Evolutionary conservation across 2,329 filamentous ascomycete species (phyloP).

Genomic region (Clarireedia paspali): DNA sequence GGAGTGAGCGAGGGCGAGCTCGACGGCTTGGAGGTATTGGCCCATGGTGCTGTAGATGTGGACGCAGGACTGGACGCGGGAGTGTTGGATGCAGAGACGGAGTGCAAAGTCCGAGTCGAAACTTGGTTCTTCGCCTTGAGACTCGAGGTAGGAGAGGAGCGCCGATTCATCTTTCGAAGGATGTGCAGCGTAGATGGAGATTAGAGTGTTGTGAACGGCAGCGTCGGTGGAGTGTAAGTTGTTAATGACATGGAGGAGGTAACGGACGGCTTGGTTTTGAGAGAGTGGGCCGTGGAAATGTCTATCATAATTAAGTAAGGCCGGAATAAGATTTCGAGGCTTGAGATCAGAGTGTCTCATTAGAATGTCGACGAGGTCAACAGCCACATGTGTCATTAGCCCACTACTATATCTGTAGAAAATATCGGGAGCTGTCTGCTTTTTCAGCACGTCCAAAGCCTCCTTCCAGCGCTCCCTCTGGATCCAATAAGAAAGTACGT

Average conservation of each 20-base stretch:
- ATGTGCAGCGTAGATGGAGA: slow-evolving; percentile 90
- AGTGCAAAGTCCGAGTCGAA: slow-evolving; percentile 97
- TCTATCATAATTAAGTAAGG: slow-evolving; percentile 87
- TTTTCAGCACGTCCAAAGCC: slow-evolving; percentile 80
- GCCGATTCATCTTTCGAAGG: slow-evolving; percentile 76
- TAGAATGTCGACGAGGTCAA: slow-evolving; percentile 86
- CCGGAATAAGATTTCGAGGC: slow-evolving; percentile 82
- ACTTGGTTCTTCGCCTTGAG: slow-evolving; percentile 75
- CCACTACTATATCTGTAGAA: slow-evolving; percentile 97
- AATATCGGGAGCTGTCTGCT: slow-evolving; percentile 83
- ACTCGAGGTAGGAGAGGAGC: slow-evolving; percentile 81
- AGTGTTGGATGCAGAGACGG: slow-evolving; percentile 88
- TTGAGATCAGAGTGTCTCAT: slow-evolving; percentile 86
- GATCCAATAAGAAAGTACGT: slow-evolving; percentile 94
- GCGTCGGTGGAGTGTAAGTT: slow-evolving; percentile 71
- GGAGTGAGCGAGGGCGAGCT: slow-evolving; percentile 82
- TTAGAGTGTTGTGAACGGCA: slow-evolving; percentile 92
- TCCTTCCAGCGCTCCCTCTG: slow-evolving; percentile 89
- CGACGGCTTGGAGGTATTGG: slow-evolving; percentile 87
- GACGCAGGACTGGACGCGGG: slow-evolving; percentile 87
- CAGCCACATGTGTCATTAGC: slow-evolving; percentile 82
- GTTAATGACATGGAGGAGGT: slow-evolving; percentile 89
- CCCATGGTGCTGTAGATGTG: slow-evolving; percentile 97
- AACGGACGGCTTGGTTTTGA: slow-evolving; percentile 87
- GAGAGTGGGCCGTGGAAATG: slow-evolving; percentile 57